Evolutionary conservation across 306 rosid genomes (phyloP).

Genomic region (Lablab purpureus): DNA sequence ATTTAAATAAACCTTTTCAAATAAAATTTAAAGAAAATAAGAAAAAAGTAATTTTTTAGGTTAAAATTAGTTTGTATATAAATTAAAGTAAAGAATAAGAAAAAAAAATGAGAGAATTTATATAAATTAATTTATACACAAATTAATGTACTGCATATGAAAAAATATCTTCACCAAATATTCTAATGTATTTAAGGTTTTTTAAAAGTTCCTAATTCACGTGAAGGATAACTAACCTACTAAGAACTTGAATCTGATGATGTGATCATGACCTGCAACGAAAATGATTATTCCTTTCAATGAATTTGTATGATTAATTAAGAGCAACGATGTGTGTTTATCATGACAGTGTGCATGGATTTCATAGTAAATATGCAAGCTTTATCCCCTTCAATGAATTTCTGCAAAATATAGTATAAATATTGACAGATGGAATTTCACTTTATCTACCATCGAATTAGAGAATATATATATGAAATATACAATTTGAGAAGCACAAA

Average conservation of each 20-base stretch:
- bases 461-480: no score
- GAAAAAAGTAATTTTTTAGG: no score
- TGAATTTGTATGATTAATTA: conserved; percentile 1
- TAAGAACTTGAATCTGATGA: not conserved
- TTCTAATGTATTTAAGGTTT: no score
- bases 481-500: no score
- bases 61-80: no score
- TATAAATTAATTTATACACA: no score
- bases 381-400: conserved; percentile 31
- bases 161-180: no score
- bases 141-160: no score
- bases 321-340: not conserved
- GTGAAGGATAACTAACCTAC: not conserved
- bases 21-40: not conserved
- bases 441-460: not conserved
- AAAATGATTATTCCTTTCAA: not conserved
- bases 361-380: not conserved
- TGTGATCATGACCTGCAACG: not conserved
- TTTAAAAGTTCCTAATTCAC: not conserved
- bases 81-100: no score
- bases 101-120: no score
- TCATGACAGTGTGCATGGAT: not conserved
- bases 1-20: no score
- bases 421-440: conserved; percentile 4
- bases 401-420: not conserved